Percentiles rank a stretch among this genome's conserved stretches.
phyloP scores from a whole-genome alignment of 352 stramenopile species.

The Thalassiosira hispida region DNA sequence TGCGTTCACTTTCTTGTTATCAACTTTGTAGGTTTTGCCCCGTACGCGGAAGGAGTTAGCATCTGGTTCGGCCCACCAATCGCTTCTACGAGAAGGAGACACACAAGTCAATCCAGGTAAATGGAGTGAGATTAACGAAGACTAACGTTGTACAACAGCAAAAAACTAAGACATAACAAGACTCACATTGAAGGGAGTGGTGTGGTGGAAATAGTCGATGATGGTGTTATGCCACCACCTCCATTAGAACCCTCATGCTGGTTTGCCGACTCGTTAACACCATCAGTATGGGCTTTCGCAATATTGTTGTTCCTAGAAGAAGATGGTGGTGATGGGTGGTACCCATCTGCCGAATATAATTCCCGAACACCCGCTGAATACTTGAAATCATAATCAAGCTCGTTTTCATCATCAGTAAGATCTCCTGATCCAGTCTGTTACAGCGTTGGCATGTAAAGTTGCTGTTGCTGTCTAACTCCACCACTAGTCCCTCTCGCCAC shows the following conservation, averaged over 20 bases:
- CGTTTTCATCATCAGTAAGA: conserved; percentile 35
- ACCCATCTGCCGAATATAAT: not conserved
- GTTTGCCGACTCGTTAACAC: not conserved
- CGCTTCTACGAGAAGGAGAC: not conserved
- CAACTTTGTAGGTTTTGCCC: conserved; percentile 71
- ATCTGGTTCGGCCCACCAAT: conserved; percentile 77
- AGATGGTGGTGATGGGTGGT: not conserved
- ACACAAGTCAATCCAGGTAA: not conserved
- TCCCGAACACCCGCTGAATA: conserved; percentile 11
- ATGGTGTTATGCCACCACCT: not conserved
- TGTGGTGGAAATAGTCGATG: conserved; percentile 23
- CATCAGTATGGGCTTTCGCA: not conserved
- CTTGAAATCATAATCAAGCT: conserved; percentile 42
- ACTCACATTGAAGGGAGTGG: conserved; percentile 38
- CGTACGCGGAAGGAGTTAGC: conserved; percentile 78
- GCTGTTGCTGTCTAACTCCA: conserved; percentile 8
- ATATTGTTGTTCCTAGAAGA: not conserved
- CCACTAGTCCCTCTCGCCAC: not conserved
- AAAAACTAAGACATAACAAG: not conserved
- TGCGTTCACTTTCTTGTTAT: conserved; percentile 78
- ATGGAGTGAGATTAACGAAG: not conserved
- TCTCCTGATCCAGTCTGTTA: conserved; percentile 19
- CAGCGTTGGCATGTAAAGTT: conserved; percentile 16
- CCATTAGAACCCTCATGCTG: not conserved
- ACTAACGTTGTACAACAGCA: not conserved